Conservation (phyloP, 495 filamentous ascomycete genomes). For the Daldinia bambusicola region DNA sequence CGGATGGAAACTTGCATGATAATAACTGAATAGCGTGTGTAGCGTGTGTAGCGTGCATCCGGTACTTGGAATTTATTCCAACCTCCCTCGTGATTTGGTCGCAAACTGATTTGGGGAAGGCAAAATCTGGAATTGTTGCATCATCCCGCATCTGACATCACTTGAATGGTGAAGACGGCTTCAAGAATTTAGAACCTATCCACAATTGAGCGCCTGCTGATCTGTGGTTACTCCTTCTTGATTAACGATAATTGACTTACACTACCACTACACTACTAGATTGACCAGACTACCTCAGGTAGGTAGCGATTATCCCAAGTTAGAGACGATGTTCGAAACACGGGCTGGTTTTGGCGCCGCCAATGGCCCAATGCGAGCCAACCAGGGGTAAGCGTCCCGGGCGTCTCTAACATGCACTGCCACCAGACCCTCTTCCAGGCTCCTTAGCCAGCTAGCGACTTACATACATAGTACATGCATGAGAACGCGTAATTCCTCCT, state of each 20-base stretch:
- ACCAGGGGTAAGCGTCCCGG: conserved; percentile 2
- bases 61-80: conserved; percentile 4
- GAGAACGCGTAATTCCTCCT: conserved; percentile 1
- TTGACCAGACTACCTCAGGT: too few relatives aligned
- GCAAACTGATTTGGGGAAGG: not conserved
- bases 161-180: conserved; percentile 4
- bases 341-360: conserved; percentile 9
- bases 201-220: not conserved
- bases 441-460: not conserved
- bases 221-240: not conserved
- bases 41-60: too few relatives aligned
- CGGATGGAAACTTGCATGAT: not conserved
- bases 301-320: conserved; percentile 2
- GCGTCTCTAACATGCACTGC: conserved; percentile 11
- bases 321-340: conserved; percentile 11
- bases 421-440: not conserved
- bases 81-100: not conserved
- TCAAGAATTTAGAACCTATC: not conserved
- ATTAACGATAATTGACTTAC: not conserved
- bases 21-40: not conserved
- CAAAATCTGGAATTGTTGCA: not conserved
- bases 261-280: too few relatives aligned
- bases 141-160: conserved; percentile 3
- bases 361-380: not conserved
- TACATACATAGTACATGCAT: conserved; percentile 1